A percentile compares a stretch with the other conserved stretches of the same genome.
These are phyloP conservation scores for Durio zibethinus DNA, from an alignment of 345 rosid species.

Conservation along the genomic window DNA sequence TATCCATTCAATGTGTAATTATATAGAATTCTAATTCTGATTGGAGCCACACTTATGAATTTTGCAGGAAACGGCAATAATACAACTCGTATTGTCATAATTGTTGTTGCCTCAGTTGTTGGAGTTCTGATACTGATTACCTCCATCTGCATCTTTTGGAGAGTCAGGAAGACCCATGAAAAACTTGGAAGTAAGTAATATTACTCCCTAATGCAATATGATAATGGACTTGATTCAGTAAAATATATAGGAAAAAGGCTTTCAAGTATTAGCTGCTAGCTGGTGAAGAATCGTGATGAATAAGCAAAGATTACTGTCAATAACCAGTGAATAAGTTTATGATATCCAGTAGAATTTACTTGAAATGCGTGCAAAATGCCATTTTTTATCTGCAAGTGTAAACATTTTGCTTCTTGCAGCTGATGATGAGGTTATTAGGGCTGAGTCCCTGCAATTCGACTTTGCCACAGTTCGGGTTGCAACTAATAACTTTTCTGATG, in stretches of 20 bases:
- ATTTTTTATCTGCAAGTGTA: not conserved
- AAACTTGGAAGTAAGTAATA: conserved; percentile 10
- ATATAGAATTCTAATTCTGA: not conserved
- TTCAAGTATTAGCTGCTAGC: not conserved
- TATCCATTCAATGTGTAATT: not conserved
- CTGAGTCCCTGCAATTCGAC: conserved; percentile 19
- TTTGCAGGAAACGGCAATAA: conserved; percentile 13
- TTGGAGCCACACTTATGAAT: not conserved
- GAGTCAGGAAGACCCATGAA: not conserved
- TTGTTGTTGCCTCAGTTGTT: conserved; percentile 13
- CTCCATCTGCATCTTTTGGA: conserved; percentile 10
- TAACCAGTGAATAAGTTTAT: not conserved
- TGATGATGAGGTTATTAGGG: conserved; percentile 4
- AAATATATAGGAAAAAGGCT: not conserved
- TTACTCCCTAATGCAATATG: not conserved
- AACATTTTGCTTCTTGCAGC: not conserved
- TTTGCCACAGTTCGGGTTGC: conserved; percentile 16
- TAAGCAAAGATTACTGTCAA: not conserved
- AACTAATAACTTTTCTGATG: conserved; percentile 21
- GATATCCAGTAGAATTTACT: not conserved
- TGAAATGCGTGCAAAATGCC: not conserved
- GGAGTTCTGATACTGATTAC: not conserved
- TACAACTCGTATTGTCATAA: not conserved
- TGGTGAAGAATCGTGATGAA: not conserved
- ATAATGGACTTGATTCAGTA: not conserved